Evolutionary conservation across 2,329 filamentous ascomycete genomes (phyloP).

Genomic region (Clarireedia paspali): DNA sequence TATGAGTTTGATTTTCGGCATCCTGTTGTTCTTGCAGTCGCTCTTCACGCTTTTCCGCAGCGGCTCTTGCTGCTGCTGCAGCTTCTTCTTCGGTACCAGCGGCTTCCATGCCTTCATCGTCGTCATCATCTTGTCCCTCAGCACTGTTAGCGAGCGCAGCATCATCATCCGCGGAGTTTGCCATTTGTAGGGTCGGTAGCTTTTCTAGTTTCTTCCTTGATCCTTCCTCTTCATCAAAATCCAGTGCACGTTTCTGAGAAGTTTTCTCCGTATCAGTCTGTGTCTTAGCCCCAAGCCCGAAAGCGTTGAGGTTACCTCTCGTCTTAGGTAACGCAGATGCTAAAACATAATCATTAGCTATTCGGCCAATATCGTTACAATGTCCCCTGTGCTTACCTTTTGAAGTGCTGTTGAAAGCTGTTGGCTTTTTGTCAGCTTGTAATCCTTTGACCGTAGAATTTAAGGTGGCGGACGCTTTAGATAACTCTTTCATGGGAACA

Average conservation of each 20-base stretch:
- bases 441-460: slow-evolving; percentile 32
- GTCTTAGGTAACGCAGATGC: slow-evolving; percentile 55
- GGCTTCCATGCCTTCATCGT: slow-evolving; percentile 67
- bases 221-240: slow-evolving; percentile 83
- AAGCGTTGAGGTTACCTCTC: slow-evolving; percentile 69
- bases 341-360: slow-evolving; percentile 15
- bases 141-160: slow-evolving; percentile 48
- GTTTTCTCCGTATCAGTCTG: slow-evolving; percentile 58
- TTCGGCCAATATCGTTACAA: not conserved
- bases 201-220: slow-evolving; percentile 84
- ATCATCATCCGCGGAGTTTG: slow-evolving; percentile 49
- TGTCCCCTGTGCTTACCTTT: slow-evolving; percentile 27
- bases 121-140: slow-evolving; percentile 45
- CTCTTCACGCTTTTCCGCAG: slow-evolving; percentile 77
- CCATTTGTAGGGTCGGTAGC: slow-evolving; percentile 68
- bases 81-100: slow-evolving; percentile 81
- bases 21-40: slow-evolving; percentile 41
- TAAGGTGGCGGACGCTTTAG: slow-evolving; percentile 37
- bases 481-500: slow-evolving; percentile 40
- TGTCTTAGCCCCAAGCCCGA: slow-evolving; percentile 68
- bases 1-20: slow-evolving; percentile 34
- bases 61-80: slow-evolving; percentile 74
- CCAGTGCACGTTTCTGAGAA: slow-evolving; percentile 64
- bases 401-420: slow-evolving; percentile 33
- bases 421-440: slow-evolving; percentile 36